These are phyloP conservation scores for Colletotrichum navitas DNA, from an alignment of 2,329 filamentous ascomycete genomes.

Conservation along the genomic window DNA sequence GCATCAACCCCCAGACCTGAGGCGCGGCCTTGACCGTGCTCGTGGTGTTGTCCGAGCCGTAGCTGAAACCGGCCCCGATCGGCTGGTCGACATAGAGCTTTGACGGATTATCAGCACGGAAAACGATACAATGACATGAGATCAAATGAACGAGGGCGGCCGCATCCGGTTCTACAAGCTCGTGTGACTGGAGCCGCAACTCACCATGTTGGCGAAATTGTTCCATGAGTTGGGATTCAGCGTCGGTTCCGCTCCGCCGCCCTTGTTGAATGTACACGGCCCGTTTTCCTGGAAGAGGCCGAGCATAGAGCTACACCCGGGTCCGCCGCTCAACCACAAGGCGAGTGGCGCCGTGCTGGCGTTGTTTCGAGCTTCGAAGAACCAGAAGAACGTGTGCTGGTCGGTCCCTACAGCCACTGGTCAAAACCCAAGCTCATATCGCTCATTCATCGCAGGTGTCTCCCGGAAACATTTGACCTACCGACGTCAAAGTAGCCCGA, in stretches of 20 bases:
- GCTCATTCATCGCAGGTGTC: too few relatives aligned
- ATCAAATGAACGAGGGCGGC: constrained; percentile 48
- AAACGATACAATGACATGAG: constrained; percentile 44
- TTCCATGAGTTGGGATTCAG: constrained; percentile 61
- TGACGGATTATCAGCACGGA: constrained; percentile 18
- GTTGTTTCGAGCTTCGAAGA: constrained; percentile 52
- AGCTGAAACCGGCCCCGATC: constrained; percentile 50
- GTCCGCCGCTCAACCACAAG: constrained; percentile 56
- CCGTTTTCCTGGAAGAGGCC: constrained; percentile 59
- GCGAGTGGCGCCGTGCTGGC: constrained; percentile 50
- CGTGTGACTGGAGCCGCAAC: background rate
- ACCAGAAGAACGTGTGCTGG: constrained; percentile 61
- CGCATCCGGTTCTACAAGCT: background rate
- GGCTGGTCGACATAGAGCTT: constrained; percentile 44
- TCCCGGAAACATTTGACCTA: constrained; percentile 28
- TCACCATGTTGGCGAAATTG: constrained; percentile 56
- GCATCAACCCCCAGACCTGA: constrained; percentile 68
- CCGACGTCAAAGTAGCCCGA: constrained; percentile 65
- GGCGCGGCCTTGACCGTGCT: constrained; percentile 61
- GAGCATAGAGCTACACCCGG: constrained; percentile 55
- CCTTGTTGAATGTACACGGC: constrained; percentile 57
- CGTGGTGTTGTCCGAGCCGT: constrained; percentile 48
- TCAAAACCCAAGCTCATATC: constrained; percentile 41
- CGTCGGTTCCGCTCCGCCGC: constrained; percentile 51
- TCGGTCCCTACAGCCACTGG: constrained; percentile 42